These are phyloP conservation scores for Gentiana macrophylla DNA, from an alignment of 257 asterid genomes.

Conservation along the genomic window DNA sequence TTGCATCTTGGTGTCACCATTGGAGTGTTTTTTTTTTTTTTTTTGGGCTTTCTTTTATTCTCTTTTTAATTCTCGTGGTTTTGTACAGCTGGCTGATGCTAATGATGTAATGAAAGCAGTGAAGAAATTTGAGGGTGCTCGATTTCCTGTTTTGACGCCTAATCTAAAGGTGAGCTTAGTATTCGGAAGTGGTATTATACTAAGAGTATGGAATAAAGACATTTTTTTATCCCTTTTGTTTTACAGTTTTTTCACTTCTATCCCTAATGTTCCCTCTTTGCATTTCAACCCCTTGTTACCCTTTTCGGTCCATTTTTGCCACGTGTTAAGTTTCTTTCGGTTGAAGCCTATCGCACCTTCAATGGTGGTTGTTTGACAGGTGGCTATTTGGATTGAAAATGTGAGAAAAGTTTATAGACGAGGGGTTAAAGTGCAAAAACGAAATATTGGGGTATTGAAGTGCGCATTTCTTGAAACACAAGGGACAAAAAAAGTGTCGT, in stretches of 20 bases:
- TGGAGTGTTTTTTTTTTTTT: slow-evolving; percentile 2
- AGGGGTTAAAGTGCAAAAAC: too few species aligned
- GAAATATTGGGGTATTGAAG: too few species aligned
- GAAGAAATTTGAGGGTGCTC: slow-evolving; percentile 59
- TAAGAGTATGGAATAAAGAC: background rate
- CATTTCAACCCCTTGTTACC: too few species aligned
- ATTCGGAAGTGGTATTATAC: background rate
- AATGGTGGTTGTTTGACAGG: background rate
- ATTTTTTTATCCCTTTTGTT: background rate
- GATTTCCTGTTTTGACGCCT: slow-evolving; percentile 82
- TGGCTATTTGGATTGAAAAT: background rate
- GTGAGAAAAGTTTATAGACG: too few species aligned
- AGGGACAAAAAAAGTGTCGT: too few species aligned
- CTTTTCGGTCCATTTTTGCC: too few species aligned
- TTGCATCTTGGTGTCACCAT: too few species aligned
- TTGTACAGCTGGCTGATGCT: slow-evolving; percentile 78
- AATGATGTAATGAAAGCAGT: slow-evolving; percentile 77
- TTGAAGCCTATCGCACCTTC: too few species aligned
- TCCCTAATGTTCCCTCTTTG: too few species aligned
- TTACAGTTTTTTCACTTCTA: too few species aligned
- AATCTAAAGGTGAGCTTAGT: slow-evolving; percentile 52
- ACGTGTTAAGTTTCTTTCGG: too few species aligned
- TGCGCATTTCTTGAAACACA: too few species aligned
- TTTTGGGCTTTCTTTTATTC: slow-evolving; percentile 9
- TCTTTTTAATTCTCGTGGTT: slow-evolving; percentile 10